A percentile compares a stretch with the other conserved stretches of the same genome.
phyloP scores from a whole-genome alignment of 1,284 basidiomycete species.

The Puccinia hordei region DNA sequence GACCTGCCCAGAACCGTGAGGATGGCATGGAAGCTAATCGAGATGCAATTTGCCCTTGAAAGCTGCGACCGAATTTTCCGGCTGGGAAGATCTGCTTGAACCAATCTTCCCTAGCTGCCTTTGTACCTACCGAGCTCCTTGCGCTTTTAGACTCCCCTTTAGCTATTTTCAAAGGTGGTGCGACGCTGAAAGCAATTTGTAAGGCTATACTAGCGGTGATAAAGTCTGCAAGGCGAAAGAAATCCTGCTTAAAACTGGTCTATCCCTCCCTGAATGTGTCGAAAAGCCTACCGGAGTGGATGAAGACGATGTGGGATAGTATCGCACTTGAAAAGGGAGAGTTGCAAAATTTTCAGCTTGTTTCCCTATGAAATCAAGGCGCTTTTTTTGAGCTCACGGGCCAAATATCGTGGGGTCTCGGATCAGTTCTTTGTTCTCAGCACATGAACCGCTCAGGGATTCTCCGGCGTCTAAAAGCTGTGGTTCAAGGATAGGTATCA shows the following conservation, averaged over 20 bases:
- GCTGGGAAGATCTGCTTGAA: conserved; percentile 47
- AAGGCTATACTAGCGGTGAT: conserved; percentile 38
- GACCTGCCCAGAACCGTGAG: conserved; percentile 36
- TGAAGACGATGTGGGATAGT: conserved; percentile 44
- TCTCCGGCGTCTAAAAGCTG: conserved; percentile 45
- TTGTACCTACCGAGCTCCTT: background rate
- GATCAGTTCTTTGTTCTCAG: conserved; percentile 38
- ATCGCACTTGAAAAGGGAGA: conserved; percentile 22
- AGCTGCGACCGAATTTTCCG: conserved; percentile 20
- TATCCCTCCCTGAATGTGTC: background rate
- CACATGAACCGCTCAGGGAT: conserved; percentile 31
- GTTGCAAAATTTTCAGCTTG: background rate
- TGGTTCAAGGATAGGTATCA: background rate
- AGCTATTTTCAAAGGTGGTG: conserved; percentile 12
- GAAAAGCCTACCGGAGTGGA: conserved; percentile 27
- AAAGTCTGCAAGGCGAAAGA: conserved; percentile 30
- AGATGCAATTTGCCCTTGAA: conserved; percentile 22
- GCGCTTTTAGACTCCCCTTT: conserved; percentile 19
- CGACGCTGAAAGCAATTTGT: conserved; percentile 45
- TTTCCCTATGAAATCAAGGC: background rate
- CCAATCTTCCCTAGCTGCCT: conserved; percentile 27
- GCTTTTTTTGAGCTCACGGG: conserved; percentile 20
- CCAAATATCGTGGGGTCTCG: conserved; percentile 34
- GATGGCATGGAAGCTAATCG: conserved; percentile 31
- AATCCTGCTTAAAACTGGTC: background rate